Conservation (phyloP, 73 alveolate genomes). For the Paramecium sonneborni region DNA sequence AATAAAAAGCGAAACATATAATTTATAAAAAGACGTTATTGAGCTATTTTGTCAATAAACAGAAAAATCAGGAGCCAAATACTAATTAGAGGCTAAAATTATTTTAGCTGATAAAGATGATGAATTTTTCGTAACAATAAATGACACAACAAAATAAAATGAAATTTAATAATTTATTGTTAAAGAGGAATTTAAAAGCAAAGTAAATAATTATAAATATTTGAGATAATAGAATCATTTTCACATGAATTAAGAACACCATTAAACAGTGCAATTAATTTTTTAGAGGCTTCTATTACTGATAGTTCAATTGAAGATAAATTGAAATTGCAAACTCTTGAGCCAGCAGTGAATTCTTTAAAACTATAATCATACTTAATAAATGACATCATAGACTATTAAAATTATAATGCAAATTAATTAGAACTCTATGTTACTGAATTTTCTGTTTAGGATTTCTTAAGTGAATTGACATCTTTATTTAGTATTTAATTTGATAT, state of each 20-base stretch:
- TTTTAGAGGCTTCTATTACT: neutral
- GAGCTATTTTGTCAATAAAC: slow-evolving; percentile 14
- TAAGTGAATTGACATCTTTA: neutral
- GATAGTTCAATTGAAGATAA: neutral
- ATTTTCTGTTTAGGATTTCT: neutral
- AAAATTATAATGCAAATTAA: neutral
- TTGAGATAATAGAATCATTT: slow-evolving; percentile 18
- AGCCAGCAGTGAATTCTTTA: slow-evolving; percentile 30
- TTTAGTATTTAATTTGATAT: neutral
- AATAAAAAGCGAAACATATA: neutral
- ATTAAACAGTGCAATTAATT: slow-evolving; percentile 41
- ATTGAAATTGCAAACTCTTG: neutral
- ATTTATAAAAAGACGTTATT: neutral
- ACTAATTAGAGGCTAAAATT: neutral
- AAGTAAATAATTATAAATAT: neutral
- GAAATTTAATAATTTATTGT: neutral
- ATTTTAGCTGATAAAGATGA: neutral
- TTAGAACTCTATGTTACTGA: neutral
- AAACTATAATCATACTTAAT: neutral
- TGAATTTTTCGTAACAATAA: neutral
- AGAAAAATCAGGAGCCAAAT: neutral
- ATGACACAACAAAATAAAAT: neutral
- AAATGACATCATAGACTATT: slow-evolving; percentile 4
- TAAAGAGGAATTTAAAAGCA: slow-evolving; percentile 13
- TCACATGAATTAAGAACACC: slow-evolving; percentile 54